These are phyloP conservation scores for Penicillium desertorum DNA, from an alignment of 495 filamentous ascomycete species.

Conservation along the genomic window DNA sequence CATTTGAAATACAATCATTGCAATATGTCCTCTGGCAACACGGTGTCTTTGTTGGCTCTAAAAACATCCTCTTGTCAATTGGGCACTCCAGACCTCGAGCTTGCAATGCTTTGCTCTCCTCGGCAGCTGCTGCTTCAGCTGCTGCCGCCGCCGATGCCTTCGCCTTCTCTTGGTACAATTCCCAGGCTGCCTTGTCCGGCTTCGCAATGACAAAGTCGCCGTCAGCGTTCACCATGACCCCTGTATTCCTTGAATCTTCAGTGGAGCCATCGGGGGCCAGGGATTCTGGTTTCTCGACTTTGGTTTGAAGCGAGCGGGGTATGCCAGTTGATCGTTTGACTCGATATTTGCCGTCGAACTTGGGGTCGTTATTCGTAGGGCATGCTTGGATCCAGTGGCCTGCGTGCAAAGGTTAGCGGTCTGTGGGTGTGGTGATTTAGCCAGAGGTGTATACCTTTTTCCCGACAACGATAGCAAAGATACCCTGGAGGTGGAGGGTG, in stretches of 20 bases:
- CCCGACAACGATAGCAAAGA: constrained; percentile 94
- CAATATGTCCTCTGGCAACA: constrained; percentile 98
- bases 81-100: constrained; percentile 87
- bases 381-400: constrained; percentile 97
- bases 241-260: constrained; percentile 76
- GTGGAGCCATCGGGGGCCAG: constrained; percentile 69
- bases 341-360: constrained; percentile 84
- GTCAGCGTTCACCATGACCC: constrained; percentile 95
- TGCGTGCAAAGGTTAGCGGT: constrained; percentile 22
- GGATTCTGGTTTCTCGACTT: constrained; percentile 83
- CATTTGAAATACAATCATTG: constrained; percentile 97
- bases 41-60: constrained; percentile 96
- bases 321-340: constrained; percentile 97
- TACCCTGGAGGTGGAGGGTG: constrained; percentile 91
- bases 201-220: constrained; percentile 95
- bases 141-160: constrained; percentile 80
- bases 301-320: constrained; percentile 87
- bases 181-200: constrained; percentile 92
- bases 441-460: constrained; percentile 62
- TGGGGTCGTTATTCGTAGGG: constrained; percentile 95
- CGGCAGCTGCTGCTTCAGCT: constrained; percentile 64
- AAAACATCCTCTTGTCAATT: constrained; percentile 94
- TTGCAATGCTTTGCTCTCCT: constrained; percentile 76
- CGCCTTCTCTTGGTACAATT: constrained; percentile 88
- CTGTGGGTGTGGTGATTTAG: constrained; percentile 4